Percentiles rank a stretch among this genome's conserved stretches.
phyloP scores from a whole-genome alignment of 1,284 basidiomycete genomes.

The Exsudoporus floridanus region DNA sequence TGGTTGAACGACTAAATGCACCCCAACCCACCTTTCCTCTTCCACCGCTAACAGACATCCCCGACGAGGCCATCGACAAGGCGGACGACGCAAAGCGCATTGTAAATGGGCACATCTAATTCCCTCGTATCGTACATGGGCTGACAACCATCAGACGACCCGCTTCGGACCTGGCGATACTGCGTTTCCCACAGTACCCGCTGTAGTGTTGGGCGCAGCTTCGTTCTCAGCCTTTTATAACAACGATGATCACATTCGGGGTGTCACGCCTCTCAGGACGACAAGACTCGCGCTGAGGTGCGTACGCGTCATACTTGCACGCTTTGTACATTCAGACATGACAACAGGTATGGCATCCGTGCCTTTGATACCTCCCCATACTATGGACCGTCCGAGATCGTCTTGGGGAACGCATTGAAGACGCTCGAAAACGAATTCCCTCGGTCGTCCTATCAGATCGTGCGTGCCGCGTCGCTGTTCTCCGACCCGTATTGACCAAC shows the following conservation, averaged over 20 bases:
- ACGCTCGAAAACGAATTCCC: constrained; percentile 72
- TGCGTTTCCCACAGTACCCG: constrained; percentile 49
- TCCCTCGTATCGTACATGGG: not conserved
- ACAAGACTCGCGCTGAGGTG: constrained; percentile 81
- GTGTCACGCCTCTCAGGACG: constrained; percentile 64
- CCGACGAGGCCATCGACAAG: constrained; percentile 52
- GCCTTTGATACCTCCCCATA: constrained; percentile 90
- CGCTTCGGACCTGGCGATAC: constrained; percentile 31
- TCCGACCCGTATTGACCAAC: not conserved
- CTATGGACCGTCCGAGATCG: constrained; percentile 89
- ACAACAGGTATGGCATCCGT: constrained; percentile 76
- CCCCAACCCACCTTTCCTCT: constrained; percentile 43
- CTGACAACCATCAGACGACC: constrained; percentile 23
- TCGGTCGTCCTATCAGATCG: constrained; percentile 76
- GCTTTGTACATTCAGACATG: not conserved
- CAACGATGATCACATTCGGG: constrained; percentile 56
- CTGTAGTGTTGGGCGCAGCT: constrained; percentile 66
- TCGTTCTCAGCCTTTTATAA: constrained; percentile 78
- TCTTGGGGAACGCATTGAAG: constrained; percentile 76
- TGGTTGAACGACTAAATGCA: constrained; percentile 45
- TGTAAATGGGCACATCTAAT: constrained; percentile 9
- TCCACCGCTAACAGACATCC: constrained; percentile 42
- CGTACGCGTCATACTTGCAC: constrained; percentile 9
- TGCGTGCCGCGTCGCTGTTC: constrained; percentile 32
- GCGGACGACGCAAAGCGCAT: constrained; percentile 38